Percentiles rank a stretch among this genome's conserved stretches.
phyloP scores from a whole-genome alignment of 2,329 filamentous ascomycete genomes.

The Orbilia ellipsospora region DNA sequence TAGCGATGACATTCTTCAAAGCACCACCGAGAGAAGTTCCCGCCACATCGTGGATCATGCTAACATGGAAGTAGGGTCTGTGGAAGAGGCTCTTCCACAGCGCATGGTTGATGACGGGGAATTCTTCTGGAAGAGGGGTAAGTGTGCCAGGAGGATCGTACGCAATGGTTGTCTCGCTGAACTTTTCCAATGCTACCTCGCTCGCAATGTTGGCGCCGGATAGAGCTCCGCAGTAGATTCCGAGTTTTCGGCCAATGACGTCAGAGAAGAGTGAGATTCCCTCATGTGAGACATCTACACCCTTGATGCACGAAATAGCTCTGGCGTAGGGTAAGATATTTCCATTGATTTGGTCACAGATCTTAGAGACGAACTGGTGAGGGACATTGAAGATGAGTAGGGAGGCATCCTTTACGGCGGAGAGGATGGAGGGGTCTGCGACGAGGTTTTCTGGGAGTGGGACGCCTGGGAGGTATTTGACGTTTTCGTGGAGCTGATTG shows the following conservation, averaged over 20 bases:
- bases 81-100: slow-evolving; percentile 90
- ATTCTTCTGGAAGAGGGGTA: slow-evolving; percentile 80
- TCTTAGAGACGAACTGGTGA: slow-evolving; percentile 92
- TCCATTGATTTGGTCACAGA: slow-evolving; percentile 84
- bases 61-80: slow-evolving; percentile 96
- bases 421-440: slow-evolving; percentile 82
- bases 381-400: slow-evolving; percentile 96
- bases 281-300: slow-evolving; percentile 88
- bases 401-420: slow-evolving; percentile 83
- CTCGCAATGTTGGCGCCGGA: slow-evolving; percentile 96
- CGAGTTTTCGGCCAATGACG: slow-evolving; percentile 87
- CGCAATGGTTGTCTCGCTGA: slow-evolving; percentile 95
- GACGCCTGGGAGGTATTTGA: slow-evolving; percentile 96
- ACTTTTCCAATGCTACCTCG: slow-evolving; percentile 95
- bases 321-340: slow-evolving; percentile 91
- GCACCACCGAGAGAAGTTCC: slow-evolving; percentile 94
- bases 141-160: slow-evolving; percentile 91
- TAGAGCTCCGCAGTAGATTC: slow-evolving; percentile 95
- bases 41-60: slow-evolving; percentile 92
- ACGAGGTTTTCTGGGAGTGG: slow-evolving; percentile 82
- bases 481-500: slow-evolving; percentile 92
- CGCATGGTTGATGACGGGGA: slow-evolving; percentile 85
- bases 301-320: slow-evolving; percentile 97
- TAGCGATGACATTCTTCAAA: slow-evolving; percentile 94
- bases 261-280: slow-evolving; percentile 92